phyloP scores from a whole-genome alignment of 768 basidiomycete genomes.

The Suillus discolor region DNA sequence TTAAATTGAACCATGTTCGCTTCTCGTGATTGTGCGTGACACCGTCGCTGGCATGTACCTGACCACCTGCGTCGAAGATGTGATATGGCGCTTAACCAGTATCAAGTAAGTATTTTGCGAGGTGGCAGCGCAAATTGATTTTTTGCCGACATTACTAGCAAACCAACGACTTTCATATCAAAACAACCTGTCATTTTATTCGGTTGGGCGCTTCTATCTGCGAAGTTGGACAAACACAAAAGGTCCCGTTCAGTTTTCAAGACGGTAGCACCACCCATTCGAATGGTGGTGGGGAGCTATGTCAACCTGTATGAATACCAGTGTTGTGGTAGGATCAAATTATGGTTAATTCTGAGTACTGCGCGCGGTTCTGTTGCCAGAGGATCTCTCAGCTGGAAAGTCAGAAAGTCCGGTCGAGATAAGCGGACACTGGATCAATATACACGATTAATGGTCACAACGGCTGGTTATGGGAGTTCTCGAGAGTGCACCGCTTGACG shows the following conservation, averaged over 20 bases:
- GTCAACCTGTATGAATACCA: not conserved
- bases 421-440: not conserved
- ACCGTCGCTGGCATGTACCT: constrained; percentile 1
- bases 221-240: not conserved
- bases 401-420: not conserved
- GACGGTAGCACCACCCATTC: not conserved
- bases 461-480: not conserved
- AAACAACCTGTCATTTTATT: not conserved
- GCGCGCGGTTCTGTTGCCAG: not conserved
- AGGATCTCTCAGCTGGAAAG: not conserved
- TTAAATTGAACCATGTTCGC: constrained; percentile 4
- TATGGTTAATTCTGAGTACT: not conserved
- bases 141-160: not conserved
- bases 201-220: not conserved
- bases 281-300: not conserved
- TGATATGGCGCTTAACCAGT: not conserved
- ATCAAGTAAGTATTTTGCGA: not conserved
- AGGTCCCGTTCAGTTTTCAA: not conserved
- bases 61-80: not conserved
- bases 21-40: not conserved
- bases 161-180: not conserved
- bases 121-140: not conserved
- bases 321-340: not conserved
- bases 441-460: not conserved
- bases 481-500: not conserved